Base-by-base conservation (phyloP, 768 basidiomycete genomes). In the Gelatoporia subvermispora region DNA sequence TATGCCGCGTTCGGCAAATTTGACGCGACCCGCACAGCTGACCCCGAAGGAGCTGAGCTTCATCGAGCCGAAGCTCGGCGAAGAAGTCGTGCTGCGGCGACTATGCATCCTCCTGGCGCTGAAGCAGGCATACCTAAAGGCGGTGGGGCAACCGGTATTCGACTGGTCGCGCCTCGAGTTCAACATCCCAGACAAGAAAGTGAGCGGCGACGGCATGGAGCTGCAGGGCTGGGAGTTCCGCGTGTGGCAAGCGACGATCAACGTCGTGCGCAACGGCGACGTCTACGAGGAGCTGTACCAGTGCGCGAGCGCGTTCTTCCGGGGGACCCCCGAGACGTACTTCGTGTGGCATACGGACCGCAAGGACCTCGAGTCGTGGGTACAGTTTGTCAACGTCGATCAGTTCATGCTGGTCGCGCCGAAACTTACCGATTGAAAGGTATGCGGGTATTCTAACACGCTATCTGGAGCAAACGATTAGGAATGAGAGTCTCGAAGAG, bases 211-310 rank as follows among this genome's bases (percentile, higher is more conserved):
- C 62, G 79, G 81, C 4, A 76, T 79, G 38, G 76, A 79, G 1
- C 71, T 92, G 0, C 72, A 74, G 17, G 90, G 90, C 0, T 93
- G 90, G 90, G 90, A 93, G 63, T 91, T 93, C 66, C 78, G 90
- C 8, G 70, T 92, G 36, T 93, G 86, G 76, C 77, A 76, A 48
- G 79, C 85, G 13, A 78, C 79, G 46, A 75, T 91, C 15, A 86
- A 84, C 15, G 82, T 89, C 2, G 78, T 79, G 11, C 74, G 83
- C 8, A 66, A 72, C 28, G 76, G 76, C 13, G 57, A 73, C 22
- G 68, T 86, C 36, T 70, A 79, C 36, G 75, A 81, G 53, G 85
- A 90, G 64, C 66, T 73, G 39, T 90, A 90, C 58, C 82, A 87
- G 60, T 90, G 88, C 61, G 85, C 82, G 3, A 78, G 77, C 40